Evolutionary conservation across 768 basidiomycete species (phyloP).

Genomic region (Piloderma croceum): DNA sequence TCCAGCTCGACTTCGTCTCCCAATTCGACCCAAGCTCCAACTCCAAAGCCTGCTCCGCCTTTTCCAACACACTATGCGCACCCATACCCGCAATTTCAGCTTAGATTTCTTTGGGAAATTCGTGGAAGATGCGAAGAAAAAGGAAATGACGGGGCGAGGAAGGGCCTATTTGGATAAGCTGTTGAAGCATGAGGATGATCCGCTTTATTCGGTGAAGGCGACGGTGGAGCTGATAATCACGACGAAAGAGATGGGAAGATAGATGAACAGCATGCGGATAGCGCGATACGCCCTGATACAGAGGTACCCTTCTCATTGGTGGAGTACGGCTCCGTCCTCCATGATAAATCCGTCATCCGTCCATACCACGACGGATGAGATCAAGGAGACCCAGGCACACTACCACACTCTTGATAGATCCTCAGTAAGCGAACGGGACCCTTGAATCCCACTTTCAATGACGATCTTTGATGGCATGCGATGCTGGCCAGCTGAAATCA

Average conservation of each 20-base stretch:
- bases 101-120: constrained; percentile 57
- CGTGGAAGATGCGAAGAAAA: constrained; percentile 45
- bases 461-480: no score
- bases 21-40: constrained; percentile 8
- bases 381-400: no score
- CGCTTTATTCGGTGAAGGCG: constrained; percentile 50
- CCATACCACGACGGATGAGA: no score
- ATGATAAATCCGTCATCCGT: no score
- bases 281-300: constrained; percentile 2
- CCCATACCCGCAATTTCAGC: constrained; percentile 22
- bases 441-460: no score
- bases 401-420: no score
- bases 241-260: constrained; percentile 1
- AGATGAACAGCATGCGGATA: constrained; percentile 15
- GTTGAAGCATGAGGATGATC: constrained; percentile 63
- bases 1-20: constrained; percentile 1
- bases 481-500: no score
- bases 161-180: constrained; percentile 58
- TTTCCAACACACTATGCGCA: neutral
- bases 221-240: no score
- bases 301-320: neutral
- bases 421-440: no score
- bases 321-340: no score
- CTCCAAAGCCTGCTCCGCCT: constrained; percentile 1
- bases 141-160: no score